Percentiles rank a stretch among this genome's conserved stretches.
These are phyloP conservation scores for Rhynchospora pubera DNA, from an alignment of 176 grass and related monocot genomes.

Conservation along the genomic window DNA sequence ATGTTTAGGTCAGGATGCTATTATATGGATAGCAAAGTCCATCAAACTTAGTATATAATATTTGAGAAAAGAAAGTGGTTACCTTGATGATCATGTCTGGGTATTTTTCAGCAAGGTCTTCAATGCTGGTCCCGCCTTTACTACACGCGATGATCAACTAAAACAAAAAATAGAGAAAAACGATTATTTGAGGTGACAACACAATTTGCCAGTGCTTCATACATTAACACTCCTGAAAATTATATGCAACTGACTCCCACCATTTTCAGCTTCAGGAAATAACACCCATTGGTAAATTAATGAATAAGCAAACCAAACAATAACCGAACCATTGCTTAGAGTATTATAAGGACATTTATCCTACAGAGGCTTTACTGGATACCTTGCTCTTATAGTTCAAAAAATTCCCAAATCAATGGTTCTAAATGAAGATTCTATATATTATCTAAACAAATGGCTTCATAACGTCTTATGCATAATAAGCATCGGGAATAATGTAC, in stretches of 20 bases:
- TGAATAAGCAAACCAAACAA: background rate
- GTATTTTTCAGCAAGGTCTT: slow-evolving; percentile 96
- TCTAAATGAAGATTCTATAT: background rate
- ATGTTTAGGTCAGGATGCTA: background rate
- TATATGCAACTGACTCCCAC: background rate
- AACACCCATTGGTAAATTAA: background rate
- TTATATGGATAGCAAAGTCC: background rate
- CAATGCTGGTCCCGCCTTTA: slow-evolving; percentile 96
- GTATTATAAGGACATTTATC: background rate
- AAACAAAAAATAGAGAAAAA: slow-evolving; percentile 30
- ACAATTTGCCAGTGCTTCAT: background rate
- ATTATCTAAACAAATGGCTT: background rate
- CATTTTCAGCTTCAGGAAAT: background rate
- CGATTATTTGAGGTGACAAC: background rate
- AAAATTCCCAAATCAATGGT: background rate
- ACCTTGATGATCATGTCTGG: slow-evolving; percentile 99
- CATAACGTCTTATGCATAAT: background rate
- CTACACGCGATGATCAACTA: slow-evolving; percentile 96
- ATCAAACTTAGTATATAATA: background rate
- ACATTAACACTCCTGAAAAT: slow-evolving; percentile 6
- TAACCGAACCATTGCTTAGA: background rate
- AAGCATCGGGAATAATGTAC: background rate
- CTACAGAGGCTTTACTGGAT: background rate
- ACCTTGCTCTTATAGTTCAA: background rate
- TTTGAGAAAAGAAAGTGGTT: background rate